Percentiles rank a stretch among this genome's conserved stretches.
phyloP scores from a whole-genome alignment of 2,329 filamentous ascomycete genomes.

The Hymenoscyphus salicellus region DNA sequence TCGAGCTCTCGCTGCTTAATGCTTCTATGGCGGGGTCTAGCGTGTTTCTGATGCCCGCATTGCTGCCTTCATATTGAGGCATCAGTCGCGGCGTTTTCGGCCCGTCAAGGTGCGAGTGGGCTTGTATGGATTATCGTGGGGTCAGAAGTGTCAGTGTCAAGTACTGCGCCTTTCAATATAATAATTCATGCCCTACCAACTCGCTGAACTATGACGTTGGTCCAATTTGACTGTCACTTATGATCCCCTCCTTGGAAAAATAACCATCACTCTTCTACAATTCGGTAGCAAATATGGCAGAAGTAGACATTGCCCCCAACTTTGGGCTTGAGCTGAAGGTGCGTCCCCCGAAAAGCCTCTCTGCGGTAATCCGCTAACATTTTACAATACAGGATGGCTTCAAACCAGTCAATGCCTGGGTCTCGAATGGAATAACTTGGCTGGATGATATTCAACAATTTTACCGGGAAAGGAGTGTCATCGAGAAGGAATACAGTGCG shows the following conservation, averaged over 20 bases:
- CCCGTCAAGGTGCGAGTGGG: not conserved
- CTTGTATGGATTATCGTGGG: not conserved
- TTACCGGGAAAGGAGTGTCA: slow-evolving; percentile 88
- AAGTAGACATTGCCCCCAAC: slow-evolving; percentile 76
- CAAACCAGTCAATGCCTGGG: slow-evolving; percentile 91
- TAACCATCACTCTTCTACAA: not conserved
- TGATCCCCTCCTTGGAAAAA: slow-evolving; percentile 20
- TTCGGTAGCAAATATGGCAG: slow-evolving; percentile 59
- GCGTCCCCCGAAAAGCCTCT: slow-evolving; percentile 30
- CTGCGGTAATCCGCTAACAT: slow-evolving; percentile 11
- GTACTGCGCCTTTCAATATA: slow-evolving; percentile 6
- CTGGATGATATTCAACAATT: slow-evolving; percentile 96
- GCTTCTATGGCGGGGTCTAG: too few species aligned
- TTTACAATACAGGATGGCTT: slow-evolving; percentile 73
- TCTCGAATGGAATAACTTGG: slow-evolving; percentile 84
- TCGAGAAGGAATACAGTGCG: slow-evolving; percentile 94
- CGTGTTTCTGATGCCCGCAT: not conserved
- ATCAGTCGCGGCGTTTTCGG: too few species aligned
- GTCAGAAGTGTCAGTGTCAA: slow-evolving; percentile 1
- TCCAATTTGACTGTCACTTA: slow-evolving; percentile 17
- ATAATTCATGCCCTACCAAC: not conserved
- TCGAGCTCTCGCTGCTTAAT: too few species aligned
- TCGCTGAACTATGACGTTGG: not conserved
- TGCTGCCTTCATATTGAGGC: not conserved
- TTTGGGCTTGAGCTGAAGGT: slow-evolving; percentile 96